A percentile compares a stretch with the other conserved stretches of the same genome.
phyloP scores from a whole-genome alignment of 495 filamentous ascomycete species.

The Penicillium desertorum region DNA sequence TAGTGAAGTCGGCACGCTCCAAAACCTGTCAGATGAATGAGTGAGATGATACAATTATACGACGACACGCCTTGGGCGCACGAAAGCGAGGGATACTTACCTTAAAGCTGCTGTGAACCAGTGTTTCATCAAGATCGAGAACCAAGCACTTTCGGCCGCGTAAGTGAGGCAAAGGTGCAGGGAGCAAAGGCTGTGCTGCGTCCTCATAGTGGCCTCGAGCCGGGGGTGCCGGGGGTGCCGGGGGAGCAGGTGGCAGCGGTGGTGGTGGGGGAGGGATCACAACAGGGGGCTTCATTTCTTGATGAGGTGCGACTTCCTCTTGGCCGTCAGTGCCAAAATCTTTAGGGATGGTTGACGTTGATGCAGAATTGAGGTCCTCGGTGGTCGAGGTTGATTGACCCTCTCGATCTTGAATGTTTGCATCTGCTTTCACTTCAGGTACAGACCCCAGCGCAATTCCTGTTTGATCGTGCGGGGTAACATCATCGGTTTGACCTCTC shows the following conservation, averaged over 20 bases:
- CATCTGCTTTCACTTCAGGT: conserved; percentile 18
- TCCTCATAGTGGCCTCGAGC: conserved; percentile 27
- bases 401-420: conserved; percentile 7
- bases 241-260: conserved; percentile 31
- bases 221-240: conserved; percentile 25
- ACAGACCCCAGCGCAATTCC: conserved; percentile 14
- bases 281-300: conserved; percentile 30
- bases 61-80: background rate
- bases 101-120: conserved; percentile 99
- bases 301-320: conserved; percentile 28
- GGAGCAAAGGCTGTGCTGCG: conserved; percentile 64
- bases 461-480: background rate
- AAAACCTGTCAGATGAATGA: conserved; percentile 66
- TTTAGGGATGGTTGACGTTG: conserved; percentile 6
- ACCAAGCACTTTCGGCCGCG: conserved; percentile 91
- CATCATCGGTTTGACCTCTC: conserved; percentile 13
- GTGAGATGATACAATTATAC: conserved; percentile 14
- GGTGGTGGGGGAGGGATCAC: conserved; percentile 63
- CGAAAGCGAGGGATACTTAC: conserved; percentile 46
- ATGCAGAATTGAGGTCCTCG: conserved; percentile 15
- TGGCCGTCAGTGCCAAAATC: conserved; percentile 19
- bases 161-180: conserved; percentile 72
- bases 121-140: conserved; percentile 94
- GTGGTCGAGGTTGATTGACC: conserved; percentile 11
- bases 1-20: conserved; percentile 97